These are phyloP conservation scores for Boletus vermiculosoides DNA, from an alignment of 768 basidiomycete species.

Conservation along the genomic window DNA sequence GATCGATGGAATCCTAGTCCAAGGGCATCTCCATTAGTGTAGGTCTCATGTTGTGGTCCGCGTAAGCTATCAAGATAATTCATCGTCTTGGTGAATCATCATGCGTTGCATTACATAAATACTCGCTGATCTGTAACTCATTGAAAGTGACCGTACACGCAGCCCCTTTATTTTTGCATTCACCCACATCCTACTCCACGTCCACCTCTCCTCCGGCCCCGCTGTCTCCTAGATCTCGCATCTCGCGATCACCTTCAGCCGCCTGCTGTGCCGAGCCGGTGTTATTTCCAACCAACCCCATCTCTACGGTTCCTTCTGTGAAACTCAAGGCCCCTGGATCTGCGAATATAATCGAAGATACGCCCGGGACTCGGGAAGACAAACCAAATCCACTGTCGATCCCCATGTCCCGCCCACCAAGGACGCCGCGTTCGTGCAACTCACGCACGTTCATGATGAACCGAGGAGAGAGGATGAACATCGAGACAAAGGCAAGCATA, in stretches of 20 bases:
- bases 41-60: too few relatives aligned
- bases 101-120: too few relatives aligned
- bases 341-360: background rate
- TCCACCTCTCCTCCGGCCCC: background rate
- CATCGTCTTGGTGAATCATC: too few relatives aligned
- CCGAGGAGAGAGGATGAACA: conserved; percentile 17
- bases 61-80: too few relatives aligned
- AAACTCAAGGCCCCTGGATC: fast-evolving
- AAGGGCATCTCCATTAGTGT: background rate
- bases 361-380: background rate
- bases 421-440: background rate
- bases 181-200: background rate
- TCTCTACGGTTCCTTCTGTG: conserved; percentile 1
- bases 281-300: background rate
- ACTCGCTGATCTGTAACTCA: too few relatives aligned
- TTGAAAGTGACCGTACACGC: background rate
- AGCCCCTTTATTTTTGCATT: background rate
- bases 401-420: background rate
- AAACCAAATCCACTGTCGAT: conserved; percentile 20
- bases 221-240: background rate
- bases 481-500: background rate
- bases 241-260: background rate
- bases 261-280: background rate
- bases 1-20: background rate
- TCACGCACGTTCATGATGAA: conserved; percentile 22